phyloP scores from a whole-genome alignment of 768 basidiomycete genomes.

The Albatrellus ellisii region DNA sequence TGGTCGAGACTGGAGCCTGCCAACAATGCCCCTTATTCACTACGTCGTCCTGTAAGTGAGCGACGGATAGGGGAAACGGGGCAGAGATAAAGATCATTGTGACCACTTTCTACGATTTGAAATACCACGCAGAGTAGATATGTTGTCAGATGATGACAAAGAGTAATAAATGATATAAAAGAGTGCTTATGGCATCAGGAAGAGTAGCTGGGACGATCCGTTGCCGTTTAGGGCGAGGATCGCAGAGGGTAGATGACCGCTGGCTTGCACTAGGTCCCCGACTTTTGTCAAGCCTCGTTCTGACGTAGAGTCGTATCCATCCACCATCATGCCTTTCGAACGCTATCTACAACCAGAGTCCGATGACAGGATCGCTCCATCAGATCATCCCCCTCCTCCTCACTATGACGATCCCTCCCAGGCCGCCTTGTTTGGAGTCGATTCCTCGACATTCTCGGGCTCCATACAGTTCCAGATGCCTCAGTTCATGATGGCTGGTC shows the following conservation, averaged over 20 bases:
- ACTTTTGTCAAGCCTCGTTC: no score
- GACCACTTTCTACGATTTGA: not conserved
- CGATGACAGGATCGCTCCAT: constrained; percentile 2
- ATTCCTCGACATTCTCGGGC: constrained; percentile 18
- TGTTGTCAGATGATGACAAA: not conserved
- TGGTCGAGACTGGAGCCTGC: not conserved
- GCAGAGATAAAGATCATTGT: constrained; percentile 39
- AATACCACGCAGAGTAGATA: not conserved
- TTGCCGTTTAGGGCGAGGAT: no score
- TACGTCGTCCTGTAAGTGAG: constrained; percentile 48
- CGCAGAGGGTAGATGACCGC: no score
- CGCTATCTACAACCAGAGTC: constrained; percentile 8
- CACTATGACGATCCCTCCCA: not conserved
- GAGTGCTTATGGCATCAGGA: not conserved
- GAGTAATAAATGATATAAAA: not conserved
- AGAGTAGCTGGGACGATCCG: no score
- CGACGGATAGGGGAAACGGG: constrained; percentile 76
- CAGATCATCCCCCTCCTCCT: constrained; percentile 9
- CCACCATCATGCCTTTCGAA: constrained; percentile 11
- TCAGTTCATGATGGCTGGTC: constrained; percentile 42
- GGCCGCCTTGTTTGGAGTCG: not conserved
- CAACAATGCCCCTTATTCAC: constrained; percentile 43
- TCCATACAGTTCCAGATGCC: constrained; percentile 40
- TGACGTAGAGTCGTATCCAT: not conserved
- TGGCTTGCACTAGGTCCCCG: no score